Evolutionary conservation across 306 rosid genomes (phyloP).

Genomic region (Rosa multiflora): DNA sequence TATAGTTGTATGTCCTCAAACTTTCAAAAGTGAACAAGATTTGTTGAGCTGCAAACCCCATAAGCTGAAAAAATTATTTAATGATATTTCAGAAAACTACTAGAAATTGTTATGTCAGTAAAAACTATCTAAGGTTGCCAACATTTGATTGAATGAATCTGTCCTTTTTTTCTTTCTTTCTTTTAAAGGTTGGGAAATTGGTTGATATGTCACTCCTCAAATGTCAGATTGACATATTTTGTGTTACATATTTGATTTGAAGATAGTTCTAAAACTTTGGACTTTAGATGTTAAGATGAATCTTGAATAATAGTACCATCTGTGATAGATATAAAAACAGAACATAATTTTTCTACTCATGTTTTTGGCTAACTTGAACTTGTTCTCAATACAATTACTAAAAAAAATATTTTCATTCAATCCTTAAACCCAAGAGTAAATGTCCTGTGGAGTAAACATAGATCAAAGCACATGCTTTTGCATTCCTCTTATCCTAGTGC

Average conservation of each 20-base stretch:
- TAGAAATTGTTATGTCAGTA: neutral
- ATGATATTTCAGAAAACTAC: neutral
- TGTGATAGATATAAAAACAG: neutral
- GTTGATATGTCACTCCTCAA: neutral
- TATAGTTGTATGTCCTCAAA: neutral
- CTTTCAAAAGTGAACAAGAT: neutral
- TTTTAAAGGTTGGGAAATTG: neutral
- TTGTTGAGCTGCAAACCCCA: neutral
- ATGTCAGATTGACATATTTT: neutral
- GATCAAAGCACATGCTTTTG: neutral
- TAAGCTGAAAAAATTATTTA: neutral
- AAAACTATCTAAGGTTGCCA: neutral
- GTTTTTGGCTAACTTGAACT: neutral
- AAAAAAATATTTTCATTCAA: neutral
- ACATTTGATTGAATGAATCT: neutral
- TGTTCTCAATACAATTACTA: neutral
- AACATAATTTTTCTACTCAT: neutral
- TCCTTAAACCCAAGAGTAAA: neutral
- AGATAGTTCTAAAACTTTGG: neutral
- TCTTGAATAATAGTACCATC: neutral
- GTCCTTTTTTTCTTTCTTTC: neutral
- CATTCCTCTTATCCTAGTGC: constrained; percentile 9
- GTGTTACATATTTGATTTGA: neutral
- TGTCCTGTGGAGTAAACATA: neutral
- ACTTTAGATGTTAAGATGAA: neutral